Conservation (phyloP, 345 rosid species). For the Sisymbrium altissimum region DNA sequence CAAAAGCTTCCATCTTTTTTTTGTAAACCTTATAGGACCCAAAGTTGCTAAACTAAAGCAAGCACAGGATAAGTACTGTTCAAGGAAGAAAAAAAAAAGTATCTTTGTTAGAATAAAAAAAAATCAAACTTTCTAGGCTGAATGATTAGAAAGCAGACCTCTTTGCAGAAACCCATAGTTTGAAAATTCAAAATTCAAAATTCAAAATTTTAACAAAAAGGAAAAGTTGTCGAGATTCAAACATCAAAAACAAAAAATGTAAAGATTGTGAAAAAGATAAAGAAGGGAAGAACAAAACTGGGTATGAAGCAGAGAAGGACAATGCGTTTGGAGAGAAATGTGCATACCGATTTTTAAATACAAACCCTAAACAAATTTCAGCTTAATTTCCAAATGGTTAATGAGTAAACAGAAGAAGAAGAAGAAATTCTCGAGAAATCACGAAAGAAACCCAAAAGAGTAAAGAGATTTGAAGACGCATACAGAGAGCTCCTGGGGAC, state of each 20-base stretch:
- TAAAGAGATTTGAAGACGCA: too few species aligned
- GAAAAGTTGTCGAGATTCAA: not conserved
- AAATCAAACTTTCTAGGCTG: not conserved
- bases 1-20: slow-evolving; percentile 16
- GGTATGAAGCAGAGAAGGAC: not conserved
- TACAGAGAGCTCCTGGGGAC: slow-evolving; percentile 36
- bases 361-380: slow-evolving; percentile 22
- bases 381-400: not conserved
- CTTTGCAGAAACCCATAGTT: not conserved
- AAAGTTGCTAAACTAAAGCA: slow-evolving; percentile 15
- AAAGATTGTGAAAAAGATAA: not conserved
- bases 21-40: slow-evolving; percentile 2
- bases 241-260: not conserved
- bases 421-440: slow-evolving; percentile 1
- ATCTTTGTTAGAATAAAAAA: not conserved
- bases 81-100: not conserved
- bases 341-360: not conserved
- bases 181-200: slow-evolving; percentile 7
- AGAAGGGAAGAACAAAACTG: not conserved
- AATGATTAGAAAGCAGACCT: not conserved
- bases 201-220: not conserved
- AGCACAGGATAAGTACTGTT: not conserved
- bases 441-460: not conserved
- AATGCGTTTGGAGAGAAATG: not conserved
- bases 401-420: not conserved